A percentile compares a stretch with the other conserved stretches of the same genome.
phyloP scores from a whole-genome alignment of 768 basidiomycete genomes.

The Mycena vulgaris region DNA sequence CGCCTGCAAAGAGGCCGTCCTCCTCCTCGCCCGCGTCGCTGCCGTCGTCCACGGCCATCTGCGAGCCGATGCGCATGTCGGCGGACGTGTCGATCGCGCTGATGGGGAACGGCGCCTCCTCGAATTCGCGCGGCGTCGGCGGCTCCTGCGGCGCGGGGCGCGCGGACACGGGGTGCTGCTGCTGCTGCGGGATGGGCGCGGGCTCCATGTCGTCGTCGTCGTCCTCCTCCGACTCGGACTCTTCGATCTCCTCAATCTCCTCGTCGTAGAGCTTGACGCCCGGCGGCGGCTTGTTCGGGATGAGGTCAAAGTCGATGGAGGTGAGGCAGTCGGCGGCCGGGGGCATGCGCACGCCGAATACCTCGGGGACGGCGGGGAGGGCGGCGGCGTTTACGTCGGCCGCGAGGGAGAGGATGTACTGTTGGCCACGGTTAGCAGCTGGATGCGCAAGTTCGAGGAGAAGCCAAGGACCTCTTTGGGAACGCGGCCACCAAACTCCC shows the following conservation, averaged over 20 bases:
- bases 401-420: slow-evolving; percentile 87
- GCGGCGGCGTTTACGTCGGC: slow-evolving; percentile 87
- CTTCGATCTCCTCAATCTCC: slow-evolving; percentile 87
- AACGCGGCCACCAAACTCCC: slow-evolving; percentile 92
- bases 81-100: slow-evolving; percentile 75
- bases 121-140: slow-evolving; percentile 42
- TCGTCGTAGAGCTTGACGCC: slow-evolving; percentile 84
- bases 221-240: slow-evolving; percentile 77
- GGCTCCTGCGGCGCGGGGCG: slow-evolving; percentile 53
- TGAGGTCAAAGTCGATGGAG: slow-evolving; percentile 87
- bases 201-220: slow-evolving; percentile 82
- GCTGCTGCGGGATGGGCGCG: slow-evolving; percentile 61
- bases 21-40: slow-evolving; percentile 83
- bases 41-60: slow-evolving; percentile 67
- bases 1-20: slow-evolving; percentile 84
- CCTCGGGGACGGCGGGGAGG: slow-evolving; percentile 88
- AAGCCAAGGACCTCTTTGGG: slow-evolving; percentile 82
- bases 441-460: slow-evolving; percentile 12
- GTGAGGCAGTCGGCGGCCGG: slow-evolving; percentile 79
- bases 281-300: slow-evolving; percentile 89
- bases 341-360: slow-evolving; percentile 90
- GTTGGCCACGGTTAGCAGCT: slow-evolving; percentile 21
- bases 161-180: slow-evolving; percentile 40
- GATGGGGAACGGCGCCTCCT: slow-evolving; percentile 71
- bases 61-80: slow-evolving; percentile 71